A percentile compares a stretch with the other conserved stretches of the same genome.
Conservation (phyloP, 345 rosid genomes). For the Pistacia vera region DNA sequence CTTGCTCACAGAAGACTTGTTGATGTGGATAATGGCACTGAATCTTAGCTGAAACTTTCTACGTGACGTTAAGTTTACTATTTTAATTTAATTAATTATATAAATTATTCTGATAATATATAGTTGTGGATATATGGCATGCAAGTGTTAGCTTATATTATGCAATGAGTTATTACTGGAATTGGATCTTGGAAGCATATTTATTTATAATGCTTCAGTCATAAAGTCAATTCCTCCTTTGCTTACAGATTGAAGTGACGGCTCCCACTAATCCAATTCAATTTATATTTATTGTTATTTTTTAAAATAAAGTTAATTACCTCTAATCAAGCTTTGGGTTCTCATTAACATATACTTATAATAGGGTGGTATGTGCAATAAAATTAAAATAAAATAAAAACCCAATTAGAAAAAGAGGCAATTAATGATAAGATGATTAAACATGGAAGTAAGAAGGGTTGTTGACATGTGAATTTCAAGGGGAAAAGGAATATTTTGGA, state of each 20-base stretch:
- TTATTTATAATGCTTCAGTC: neutral
- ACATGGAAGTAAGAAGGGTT: neutral
- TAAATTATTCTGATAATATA: neutral
- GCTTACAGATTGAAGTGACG: conserved; percentile 2
- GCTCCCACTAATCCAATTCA: neutral
- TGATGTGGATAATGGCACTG: neutral
- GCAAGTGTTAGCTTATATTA: too few species aligned
- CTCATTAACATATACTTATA: conserved; percentile 18
- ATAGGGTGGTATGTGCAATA: conserved; percentile 32
- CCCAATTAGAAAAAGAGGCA: conserved; percentile 7
- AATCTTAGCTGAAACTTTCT: conserved; percentile 18
- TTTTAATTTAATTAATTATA: too few species aligned
- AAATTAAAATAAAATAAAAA: conserved; percentile 6
- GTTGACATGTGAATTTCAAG: conserved; percentile 15
- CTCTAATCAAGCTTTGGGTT: conserved; percentile 4
- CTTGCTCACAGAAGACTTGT: neutral
- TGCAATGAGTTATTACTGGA: neutral
- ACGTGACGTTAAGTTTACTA: neutral
- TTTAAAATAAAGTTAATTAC: too few species aligned
- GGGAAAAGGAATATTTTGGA: conserved; percentile 35
- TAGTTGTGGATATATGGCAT: neutral
- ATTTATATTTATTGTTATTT: neutral
- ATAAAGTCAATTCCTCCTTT: neutral
- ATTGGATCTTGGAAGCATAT: neutral
- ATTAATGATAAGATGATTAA: conserved; percentile 8